phyloP scores from a whole-genome alignment of 176 grass and related monocot genomes.

The Sorghum bicolor region Sorghum_bicolor_NCBIv3 NC_012877.2:50623001-50623500 shows the following conservation, averaged over 20 bases:
- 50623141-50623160: constrained; percentile 44
- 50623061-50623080: neutral
- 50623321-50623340: constrained; percentile 40
- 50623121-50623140: constrained; percentile 34
- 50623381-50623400: constrained; percentile 41
- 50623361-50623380: constrained; percentile 38
- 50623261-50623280: constrained; percentile 90
- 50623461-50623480: constrained; percentile 1
- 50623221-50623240: constrained; percentile 59
- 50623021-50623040: constrained; percentile 29
- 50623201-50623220: constrained; percentile 71
- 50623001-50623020: neutral
- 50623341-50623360: constrained; percentile 20
- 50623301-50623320: constrained; percentile 72
- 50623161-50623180: constrained; percentile 21
- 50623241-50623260: constrained; percentile 77
- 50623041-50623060: constrained; percentile 13
- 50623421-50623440: constrained; percentile 1
- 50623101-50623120: constrained; percentile 21
- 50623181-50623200: constrained; percentile 43
- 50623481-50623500: neutral
- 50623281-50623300: constrained; percentile 95
- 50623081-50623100: constrained; percentile 4
- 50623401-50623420: constrained; percentile 20
- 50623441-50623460: constrained; percentile 1